Conservation (phyloP, 257 asterid species). For the Solanum pimpinellifolium region DNA sequence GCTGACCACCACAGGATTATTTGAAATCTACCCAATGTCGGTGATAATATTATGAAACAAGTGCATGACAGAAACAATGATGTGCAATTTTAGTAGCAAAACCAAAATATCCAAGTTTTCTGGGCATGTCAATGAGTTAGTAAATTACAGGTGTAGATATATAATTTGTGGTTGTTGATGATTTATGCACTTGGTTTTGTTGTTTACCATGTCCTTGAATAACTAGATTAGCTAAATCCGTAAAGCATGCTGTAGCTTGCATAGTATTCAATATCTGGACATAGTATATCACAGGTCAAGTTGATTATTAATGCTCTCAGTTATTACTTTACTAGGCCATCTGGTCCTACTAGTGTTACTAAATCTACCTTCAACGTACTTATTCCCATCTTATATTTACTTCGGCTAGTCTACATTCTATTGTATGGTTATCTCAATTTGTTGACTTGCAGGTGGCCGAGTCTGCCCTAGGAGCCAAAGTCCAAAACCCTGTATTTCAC, state of each 20-base stretch:
- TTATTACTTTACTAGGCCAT: neutral
- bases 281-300: neutral
- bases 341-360: neutral
- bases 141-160: neutral
- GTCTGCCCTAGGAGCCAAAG: constrained; percentile 51
- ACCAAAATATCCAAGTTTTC: neutral
- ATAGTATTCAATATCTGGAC: neutral
- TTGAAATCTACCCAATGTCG: neutral
- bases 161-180: neutral
- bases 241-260: neutral
- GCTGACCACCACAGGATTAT: neutral
- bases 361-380: neutral
- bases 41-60: neutral
- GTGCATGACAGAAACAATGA: neutral
- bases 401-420: neutral
- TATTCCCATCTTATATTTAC: neutral
- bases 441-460: constrained; percentile 52
- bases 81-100: neutral
- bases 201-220: neutral
- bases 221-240: neutral
- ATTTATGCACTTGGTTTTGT: neutral
- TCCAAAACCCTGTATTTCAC: constrained; percentile 48
- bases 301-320: neutral
- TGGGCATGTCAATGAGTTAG: neutral
- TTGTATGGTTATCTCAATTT: neutral